Percentiles rank a stretch among this genome's conserved stretches.
Evolutionary conservation across 2,329 filamentous ascomycete species (phyloP).

Genomic region (Alternaria atra): DNA sequence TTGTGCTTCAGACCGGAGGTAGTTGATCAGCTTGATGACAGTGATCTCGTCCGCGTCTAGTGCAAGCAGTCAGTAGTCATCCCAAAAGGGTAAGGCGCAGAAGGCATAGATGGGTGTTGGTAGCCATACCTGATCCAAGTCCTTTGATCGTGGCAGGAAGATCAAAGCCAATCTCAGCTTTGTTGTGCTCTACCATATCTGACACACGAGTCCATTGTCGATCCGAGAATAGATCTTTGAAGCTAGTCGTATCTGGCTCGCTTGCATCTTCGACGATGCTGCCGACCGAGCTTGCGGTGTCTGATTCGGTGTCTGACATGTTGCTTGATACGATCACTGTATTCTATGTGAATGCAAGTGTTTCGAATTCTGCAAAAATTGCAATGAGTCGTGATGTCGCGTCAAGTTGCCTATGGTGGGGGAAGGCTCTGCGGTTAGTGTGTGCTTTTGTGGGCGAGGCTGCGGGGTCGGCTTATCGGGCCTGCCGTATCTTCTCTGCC

Average conservation of each 20-base stretch:
- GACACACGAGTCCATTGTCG: slow-evolving; percentile 39
- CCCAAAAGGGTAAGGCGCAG: slow-evolving; percentile 26
- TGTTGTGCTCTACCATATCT: slow-evolving; percentile 42
- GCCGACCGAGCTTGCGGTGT: slow-evolving; percentile 44
- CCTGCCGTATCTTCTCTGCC: slow-evolving; percentile 22
- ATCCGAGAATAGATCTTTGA: slow-evolving; percentile 50
- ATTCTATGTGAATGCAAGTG: slow-evolving; percentile 1
- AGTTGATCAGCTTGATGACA: slow-evolving; percentile 57
- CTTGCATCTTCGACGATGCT: slow-evolving; percentile 47
- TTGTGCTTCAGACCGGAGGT: slow-evolving; percentile 54
- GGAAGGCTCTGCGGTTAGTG: slow-evolving; percentile 36
- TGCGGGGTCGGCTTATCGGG: slow-evolving; percentile 35
- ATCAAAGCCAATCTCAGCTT: slow-evolving; percentile 39
- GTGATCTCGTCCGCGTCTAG: slow-evolving; percentile 45
- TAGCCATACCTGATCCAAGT: slow-evolving; percentile 39
- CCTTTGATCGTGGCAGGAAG: slow-evolving; percentile 37
- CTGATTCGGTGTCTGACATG: slow-evolving; percentile 45
- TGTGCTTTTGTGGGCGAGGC: slow-evolving; percentile 40
- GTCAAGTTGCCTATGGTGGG: slow-evolving; percentile 20
- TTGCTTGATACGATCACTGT: background rate
- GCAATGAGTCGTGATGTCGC: background rate
- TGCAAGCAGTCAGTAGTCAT: slow-evolving; percentile 22
- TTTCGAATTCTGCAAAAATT: background rate
- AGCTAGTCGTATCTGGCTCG: slow-evolving; percentile 46
- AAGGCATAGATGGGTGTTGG: background rate